Percentiles rank a stretch among this genome's conserved stretches.
Evolutionary conservation across 768 basidiomycete species (phyloP).

Genomic region (Russula sp.): DNA sequence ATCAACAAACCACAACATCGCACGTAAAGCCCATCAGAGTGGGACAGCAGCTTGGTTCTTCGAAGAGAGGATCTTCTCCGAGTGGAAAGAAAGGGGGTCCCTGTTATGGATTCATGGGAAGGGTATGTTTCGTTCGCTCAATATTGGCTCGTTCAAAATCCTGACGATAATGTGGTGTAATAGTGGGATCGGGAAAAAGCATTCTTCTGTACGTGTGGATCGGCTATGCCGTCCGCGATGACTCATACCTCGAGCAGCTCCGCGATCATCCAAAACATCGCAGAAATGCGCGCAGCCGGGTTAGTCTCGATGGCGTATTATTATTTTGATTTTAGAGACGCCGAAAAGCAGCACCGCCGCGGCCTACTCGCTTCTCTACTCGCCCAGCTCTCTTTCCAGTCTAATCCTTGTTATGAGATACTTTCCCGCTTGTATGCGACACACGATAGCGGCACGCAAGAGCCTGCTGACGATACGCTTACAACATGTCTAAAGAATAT

Average conservation of each 20-base stretch:
- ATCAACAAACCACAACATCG: background rate
- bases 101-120: slow-evolving; percentile 13
- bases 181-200: slow-evolving; percentile 9
- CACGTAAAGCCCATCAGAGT: background rate
- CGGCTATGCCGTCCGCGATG: background rate
- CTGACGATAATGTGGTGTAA: background rate
- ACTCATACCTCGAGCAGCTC: background rate
- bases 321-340: slow-evolving; percentile 4
- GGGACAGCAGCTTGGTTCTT: slow-evolving; percentile 7
- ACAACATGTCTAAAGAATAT: background rate
- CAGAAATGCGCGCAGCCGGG: background rate
- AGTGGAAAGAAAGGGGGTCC: slow-evolving; percentile 2
- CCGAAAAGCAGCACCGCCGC: background rate
- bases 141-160: too few relatives aligned
- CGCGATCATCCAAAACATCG: background rate
- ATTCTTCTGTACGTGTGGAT: background rate
- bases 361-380: slow-evolving; percentile 4
- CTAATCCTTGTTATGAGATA: background rate
- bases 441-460: background rate
- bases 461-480: background rate
- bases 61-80: background rate
- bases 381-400: background rate
- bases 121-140: background rate
- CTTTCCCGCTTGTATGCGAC: background rate
- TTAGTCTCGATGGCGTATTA: background rate